phyloP scores from a whole-genome alignment of 2,329 filamentous ascomycete genomes.

The Cladosporium sp. region DNA sequence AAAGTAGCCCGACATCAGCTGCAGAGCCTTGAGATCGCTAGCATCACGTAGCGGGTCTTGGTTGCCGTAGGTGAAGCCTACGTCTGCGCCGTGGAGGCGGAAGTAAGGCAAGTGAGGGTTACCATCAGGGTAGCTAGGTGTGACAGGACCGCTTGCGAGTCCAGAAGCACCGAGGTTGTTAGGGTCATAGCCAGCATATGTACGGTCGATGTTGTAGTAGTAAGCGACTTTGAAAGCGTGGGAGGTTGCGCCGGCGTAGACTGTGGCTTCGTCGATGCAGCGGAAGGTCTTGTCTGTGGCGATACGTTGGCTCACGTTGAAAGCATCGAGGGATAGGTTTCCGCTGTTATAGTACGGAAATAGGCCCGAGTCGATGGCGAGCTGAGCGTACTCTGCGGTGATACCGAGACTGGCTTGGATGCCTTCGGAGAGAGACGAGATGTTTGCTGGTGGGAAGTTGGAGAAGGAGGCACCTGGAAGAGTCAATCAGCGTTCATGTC shows the following conservation, averaged over 20 bases:
- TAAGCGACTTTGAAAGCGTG: slow-evolving; percentile 53
- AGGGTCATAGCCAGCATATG: slow-evolving; percentile 55
- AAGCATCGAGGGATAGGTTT: slow-evolving; percentile 57
- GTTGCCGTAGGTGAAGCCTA: slow-evolving; percentile 33
- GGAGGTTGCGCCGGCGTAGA: slow-evolving; percentile 50
- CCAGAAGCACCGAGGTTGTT: slow-evolving; percentile 53
- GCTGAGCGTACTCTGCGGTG: slow-evolving; percentile 40
- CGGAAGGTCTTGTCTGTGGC: slow-evolving; percentile 61
- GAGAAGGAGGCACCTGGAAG: slow-evolving; percentile 50
- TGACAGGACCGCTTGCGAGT: slow-evolving; percentile 35
- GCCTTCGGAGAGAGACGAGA: slow-evolving; percentile 45
- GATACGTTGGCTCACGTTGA: slow-evolving; percentile 56
- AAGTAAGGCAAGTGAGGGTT: slow-evolving; percentile 56
- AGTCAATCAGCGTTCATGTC: background rate
- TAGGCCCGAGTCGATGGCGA: slow-evolving; percentile 47
- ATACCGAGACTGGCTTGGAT: slow-evolving; percentile 50
- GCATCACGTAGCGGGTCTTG: slow-evolving; percentile 49
- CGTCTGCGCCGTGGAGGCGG: slow-evolving; percentile 58
- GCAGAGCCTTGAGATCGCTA: slow-evolving; percentile 49
- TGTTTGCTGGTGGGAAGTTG: slow-evolving; percentile 47
- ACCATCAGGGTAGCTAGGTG: slow-evolving; percentile 43
- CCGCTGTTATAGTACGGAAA: slow-evolving; percentile 53
- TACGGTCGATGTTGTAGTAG: slow-evolving; percentile 62
- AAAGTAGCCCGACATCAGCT: slow-evolving; percentile 52
- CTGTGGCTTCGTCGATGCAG: slow-evolving; percentile 61